Conservation (phyloP, 129 eudicot genomes). For the Calendula officinalis region DNA sequence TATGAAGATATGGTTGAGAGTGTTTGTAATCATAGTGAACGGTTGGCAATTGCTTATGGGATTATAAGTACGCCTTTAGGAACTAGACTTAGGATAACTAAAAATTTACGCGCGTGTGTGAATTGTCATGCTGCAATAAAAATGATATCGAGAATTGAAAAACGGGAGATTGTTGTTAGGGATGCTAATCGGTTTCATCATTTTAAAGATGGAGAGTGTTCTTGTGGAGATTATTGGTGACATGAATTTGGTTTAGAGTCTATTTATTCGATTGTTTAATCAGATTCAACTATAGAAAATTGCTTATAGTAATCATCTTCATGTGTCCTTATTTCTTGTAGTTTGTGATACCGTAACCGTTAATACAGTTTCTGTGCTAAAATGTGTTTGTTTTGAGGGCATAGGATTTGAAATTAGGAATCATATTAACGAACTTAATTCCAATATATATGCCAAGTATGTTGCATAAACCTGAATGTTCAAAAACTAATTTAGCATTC, state of each 20-base stretch:
- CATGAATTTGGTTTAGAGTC: constrained; percentile 2
- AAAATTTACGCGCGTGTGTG: constrained; percentile 66
- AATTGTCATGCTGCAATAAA: constrained; percentile 71
- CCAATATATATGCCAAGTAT: no score
- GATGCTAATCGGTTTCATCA: constrained; percentile 68
- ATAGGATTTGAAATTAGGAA: no score
- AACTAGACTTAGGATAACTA: constrained; percentile 48
- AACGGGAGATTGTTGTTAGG: constrained; percentile 57
- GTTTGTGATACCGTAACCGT: neutral
- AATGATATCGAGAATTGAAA: constrained; percentile 53
- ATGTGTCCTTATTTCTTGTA: constrained; percentile 3
- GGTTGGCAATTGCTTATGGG: constrained; percentile 65
- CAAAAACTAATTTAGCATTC: no score
- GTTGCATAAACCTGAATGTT: no score
- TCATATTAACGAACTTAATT: no score
- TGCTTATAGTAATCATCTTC: neutral
- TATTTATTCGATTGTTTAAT: constrained; percentile 11
- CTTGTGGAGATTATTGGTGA: constrained; percentile 77
- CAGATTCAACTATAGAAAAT: neutral
- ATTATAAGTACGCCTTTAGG: constrained; percentile 56
- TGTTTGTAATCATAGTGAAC: constrained; percentile 66
- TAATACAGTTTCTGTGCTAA: neutral
- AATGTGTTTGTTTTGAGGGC: neutral
- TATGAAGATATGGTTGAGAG: constrained; percentile 57
- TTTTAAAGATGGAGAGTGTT: constrained; percentile 64